Conservation (phyloP, 2,329 filamentous ascomycete genomes). For the Hypoxylon rubiginosum region DNA sequence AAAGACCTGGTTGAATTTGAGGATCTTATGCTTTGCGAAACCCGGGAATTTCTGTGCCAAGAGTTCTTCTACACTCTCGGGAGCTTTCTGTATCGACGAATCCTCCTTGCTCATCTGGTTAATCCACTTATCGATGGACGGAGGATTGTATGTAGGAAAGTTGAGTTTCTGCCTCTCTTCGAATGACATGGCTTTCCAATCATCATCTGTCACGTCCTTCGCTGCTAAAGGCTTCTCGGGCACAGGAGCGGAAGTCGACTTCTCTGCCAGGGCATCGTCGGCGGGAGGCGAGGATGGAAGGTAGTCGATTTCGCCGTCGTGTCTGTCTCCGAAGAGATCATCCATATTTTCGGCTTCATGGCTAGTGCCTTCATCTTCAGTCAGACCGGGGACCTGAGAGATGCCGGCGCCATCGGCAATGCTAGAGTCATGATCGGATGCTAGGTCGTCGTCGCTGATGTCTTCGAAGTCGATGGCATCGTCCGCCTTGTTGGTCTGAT, state of each 20-base stretch:
- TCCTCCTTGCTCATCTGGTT: conserved; percentile 66
- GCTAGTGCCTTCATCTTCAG: conserved; percentile 71
- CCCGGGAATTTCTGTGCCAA: conserved; percentile 84
- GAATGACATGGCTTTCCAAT: conserved; percentile 54
- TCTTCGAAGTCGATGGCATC: conserved; percentile 93
- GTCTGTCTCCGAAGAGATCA: conserved; percentile 77
- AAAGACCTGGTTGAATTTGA: conserved; percentile 86
- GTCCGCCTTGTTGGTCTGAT: conserved; percentile 84
- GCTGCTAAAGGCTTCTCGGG: conserved; percentile 22
- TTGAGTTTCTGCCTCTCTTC: conserved; percentile 57
- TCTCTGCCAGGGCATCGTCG: conserved; percentile 45
- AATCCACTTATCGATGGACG: conserved; percentile 55
- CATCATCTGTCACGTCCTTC: conserved; percentile 52
- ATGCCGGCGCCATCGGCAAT: conserved; percentile 53
- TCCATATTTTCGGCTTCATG: conserved; percentile 68
- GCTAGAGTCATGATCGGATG: conserved; percentile 71
- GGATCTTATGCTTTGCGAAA: conserved; percentile 80
- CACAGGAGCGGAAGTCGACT: conserved; percentile 16
- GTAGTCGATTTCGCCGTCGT: conserved; percentile 57
- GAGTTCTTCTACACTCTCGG: conserved; percentile 80
- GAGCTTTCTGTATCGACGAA: conserved; percentile 74
- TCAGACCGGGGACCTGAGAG: conserved; percentile 66
- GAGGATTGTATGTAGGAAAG: conserved; percentile 60
- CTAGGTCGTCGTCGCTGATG: conserved; percentile 91
- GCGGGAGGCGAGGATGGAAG: conserved; percentile 61